Percentiles rank a stretch among this genome's conserved stretches.
Conservation (phyloP, 345 rosid species). For the Lagerstroemia speciosa region DNA sequence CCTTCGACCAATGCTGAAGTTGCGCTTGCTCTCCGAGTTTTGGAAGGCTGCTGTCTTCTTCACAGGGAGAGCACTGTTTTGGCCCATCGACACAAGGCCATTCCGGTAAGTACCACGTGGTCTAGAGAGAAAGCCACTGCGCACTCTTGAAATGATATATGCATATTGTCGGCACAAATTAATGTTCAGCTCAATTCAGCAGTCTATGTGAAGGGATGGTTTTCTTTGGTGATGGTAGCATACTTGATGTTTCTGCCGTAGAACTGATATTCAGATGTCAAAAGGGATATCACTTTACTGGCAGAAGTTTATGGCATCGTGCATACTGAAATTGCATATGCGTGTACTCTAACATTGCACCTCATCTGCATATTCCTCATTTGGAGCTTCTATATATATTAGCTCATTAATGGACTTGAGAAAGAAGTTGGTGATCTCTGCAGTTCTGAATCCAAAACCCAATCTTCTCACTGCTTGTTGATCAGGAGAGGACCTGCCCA, state of each 20-base stretch:
- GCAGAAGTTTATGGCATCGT: no score
- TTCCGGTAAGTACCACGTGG: constrained; percentile 32
- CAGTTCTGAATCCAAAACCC: not conserved
- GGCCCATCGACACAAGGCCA: constrained; percentile 78
- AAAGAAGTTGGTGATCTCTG: not conserved
- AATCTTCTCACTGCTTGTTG: not conserved
- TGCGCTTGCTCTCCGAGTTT: constrained; percentile 80
- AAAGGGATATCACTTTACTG: no score
- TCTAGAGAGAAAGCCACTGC: not conserved
- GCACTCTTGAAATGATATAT: not conserved
- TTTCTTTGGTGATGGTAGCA: not conserved
- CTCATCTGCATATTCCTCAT: not conserved
- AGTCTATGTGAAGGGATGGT: not conserved
- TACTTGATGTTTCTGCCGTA: not conserved
- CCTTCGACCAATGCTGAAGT: constrained; percentile 75
- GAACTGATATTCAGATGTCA: not conserved
- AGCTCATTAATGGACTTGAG: not conserved
- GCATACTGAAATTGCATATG: no score
- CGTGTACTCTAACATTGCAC: not conserved
- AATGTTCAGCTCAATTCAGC: not conserved
- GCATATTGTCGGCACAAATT: not conserved
- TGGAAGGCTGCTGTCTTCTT: constrained; percentile 93
- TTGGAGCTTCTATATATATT: not conserved
- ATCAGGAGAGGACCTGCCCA: not conserved
- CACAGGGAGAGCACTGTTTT: constrained; percentile 70